A percentile compares a stretch with the other conserved stretches of the same genome.
phyloP scores from a whole-genome alignment of 345 rosid genomes.

The Punica granatum region DNA sequence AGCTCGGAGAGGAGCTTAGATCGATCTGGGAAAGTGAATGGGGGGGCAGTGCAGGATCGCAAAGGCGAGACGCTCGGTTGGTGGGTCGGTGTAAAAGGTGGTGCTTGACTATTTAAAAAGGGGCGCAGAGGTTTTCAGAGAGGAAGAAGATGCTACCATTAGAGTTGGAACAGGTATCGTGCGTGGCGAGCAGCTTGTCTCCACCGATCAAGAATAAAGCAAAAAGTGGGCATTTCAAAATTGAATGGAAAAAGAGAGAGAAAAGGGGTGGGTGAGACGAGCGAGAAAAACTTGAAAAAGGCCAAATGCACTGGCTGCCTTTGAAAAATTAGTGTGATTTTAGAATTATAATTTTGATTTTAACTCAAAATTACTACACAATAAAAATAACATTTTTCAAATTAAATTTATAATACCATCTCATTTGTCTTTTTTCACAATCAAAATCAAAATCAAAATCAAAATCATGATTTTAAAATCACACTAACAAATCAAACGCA shows the following conservation, averaged over 20 bases:
- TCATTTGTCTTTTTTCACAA: no score
- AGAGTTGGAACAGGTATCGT: background rate
- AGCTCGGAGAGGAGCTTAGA: background rate
- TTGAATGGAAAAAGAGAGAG: background rate
- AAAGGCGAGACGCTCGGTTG: background rate
- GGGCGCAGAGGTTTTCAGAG: background rate
- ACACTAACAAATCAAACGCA: no score
- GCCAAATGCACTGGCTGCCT: background rate
- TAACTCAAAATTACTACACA: no score
- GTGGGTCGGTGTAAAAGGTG: background rate
- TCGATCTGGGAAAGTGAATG: background rate
- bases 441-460: no score
- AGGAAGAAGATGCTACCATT: background rate
- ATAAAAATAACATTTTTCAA: no score
- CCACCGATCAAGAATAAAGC: constrained; percentile 1
- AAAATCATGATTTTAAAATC: no score
- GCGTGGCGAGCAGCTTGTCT: constrained; percentile 4
- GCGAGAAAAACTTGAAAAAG: background rate
- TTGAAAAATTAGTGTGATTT: no score
- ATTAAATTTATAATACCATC: no score
- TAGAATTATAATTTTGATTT: no score
- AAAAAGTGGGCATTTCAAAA: background rate
- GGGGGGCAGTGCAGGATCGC: background rate
- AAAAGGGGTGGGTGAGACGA: no score
- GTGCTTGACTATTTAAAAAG: background rate